phyloP scores from a whole-genome alignment of 129 eudicot species.

The Glebionis coronaria region DNA sequence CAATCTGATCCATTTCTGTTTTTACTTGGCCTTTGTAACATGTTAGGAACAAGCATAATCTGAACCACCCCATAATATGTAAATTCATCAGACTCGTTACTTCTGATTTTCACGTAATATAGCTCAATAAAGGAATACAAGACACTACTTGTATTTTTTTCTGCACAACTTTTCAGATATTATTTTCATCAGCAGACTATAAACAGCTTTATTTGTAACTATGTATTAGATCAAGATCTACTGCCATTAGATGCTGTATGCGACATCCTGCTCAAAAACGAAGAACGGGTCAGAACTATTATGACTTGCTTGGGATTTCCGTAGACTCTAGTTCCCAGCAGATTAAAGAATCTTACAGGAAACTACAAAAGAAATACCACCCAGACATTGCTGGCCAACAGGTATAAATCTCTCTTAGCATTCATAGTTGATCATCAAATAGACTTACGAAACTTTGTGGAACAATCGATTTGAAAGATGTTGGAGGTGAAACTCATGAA shows the following conservation, averaged over 20 bases:
- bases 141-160: too few relatives aligned
- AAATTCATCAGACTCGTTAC: too few relatives aligned
- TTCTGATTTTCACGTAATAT: too few relatives aligned
- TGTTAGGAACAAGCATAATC: too few relatives aligned
- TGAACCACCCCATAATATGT: too few relatives aligned
- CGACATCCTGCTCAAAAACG: slow-evolving; percentile 15
- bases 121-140: too few relatives aligned
- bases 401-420: slow-evolving; percentile 31
- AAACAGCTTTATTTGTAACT: neutral
- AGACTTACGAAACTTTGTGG: neutral
- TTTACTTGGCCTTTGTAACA: too few relatives aligned
- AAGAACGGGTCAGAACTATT: slow-evolving; percentile 35
- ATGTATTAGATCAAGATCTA: slow-evolving; percentile 19
- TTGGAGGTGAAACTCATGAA: too few relatives aligned
- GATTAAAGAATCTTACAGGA: slow-evolving; percentile 67
- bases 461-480: neutral
- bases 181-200: neutral
- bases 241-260: slow-evolving; percentile 33
- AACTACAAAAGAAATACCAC: slow-evolving; percentile 63
- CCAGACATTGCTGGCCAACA: slow-evolving; percentile 75
- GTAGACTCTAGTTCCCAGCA: slow-evolving; percentile 38
- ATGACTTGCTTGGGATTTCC: slow-evolving; percentile 62
- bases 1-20: neutral
- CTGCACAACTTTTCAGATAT: too few relatives aligned
- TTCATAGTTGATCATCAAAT: neutral